Conservation (phyloP, 345 rosid genomes). For the Lenwebbia sp. region DNA sequence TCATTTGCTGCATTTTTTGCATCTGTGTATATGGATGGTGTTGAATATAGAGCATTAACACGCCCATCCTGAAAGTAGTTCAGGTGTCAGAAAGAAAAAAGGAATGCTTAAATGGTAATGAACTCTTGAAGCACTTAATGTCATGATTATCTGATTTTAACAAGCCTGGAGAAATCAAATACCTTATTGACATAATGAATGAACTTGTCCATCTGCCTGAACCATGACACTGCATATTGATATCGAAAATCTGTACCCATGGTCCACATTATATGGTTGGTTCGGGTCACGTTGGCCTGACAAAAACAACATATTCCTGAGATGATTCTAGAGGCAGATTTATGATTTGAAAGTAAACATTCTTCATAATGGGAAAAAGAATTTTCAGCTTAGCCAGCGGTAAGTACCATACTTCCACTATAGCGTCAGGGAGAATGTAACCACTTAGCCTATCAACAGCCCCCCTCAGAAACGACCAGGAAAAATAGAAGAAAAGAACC, state of each 20-base stretch:
- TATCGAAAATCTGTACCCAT: conserved; percentile 97
- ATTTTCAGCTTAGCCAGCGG: not conserved
- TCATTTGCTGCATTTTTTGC: conserved; percentile 67
- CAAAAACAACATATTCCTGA: not conserved
- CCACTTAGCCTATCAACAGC: not conserved
- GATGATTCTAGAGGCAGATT: not conserved
- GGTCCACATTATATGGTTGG: conserved; percentile 88
- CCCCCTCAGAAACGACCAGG: not conserved
- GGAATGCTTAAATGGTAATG: not conserved
- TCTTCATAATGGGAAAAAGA: not conserved
- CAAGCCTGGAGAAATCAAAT: not conserved
- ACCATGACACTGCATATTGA: conserved; percentile 94
- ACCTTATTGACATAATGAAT: conserved; percentile 92
- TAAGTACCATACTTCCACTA: not conserved
- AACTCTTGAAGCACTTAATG: not conserved
- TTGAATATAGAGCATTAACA: conserved; percentile 82
- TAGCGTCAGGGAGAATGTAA: not conserved
- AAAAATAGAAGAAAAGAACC: not conserved
- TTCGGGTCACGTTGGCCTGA: conserved; percentile 84
- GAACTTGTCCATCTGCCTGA: conserved; percentile 94
- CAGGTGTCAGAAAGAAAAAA: not conserved
- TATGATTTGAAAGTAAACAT: not conserved
- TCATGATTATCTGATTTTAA: not conserved
- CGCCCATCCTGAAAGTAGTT: conserved; percentile 65
- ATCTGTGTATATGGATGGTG: conserved; percentile 87